These are phyloP conservation scores for Pisolithus microcarpus DNA, from an alignment of 768 basidiomycete genomes.

Conservation along the genomic window DNA sequence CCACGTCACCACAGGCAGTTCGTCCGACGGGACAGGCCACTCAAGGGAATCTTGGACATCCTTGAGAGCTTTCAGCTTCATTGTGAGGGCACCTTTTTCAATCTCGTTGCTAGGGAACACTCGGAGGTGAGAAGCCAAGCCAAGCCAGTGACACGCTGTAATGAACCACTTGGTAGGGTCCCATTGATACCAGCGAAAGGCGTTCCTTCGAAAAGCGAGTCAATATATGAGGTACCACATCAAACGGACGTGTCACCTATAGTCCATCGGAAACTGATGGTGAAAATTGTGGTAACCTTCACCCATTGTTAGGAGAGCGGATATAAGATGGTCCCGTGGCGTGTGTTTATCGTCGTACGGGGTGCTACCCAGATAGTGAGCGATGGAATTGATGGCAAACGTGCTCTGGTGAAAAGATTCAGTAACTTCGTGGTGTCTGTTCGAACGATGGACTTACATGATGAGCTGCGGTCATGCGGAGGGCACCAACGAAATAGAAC, in stretches of 20 bases:
- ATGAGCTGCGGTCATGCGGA: conserved; percentile 69
- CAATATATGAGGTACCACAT: neutral
- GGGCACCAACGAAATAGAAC: conserved; percentile 65
- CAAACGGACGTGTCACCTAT: conserved; percentile 17
- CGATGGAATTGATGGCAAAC: conserved; percentile 85
- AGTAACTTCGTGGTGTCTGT: conserved; percentile 1
- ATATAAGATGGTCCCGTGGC: conserved; percentile 72
- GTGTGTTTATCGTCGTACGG: conserved; percentile 77
- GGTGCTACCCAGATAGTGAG: conserved; percentile 75
- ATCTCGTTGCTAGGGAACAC: conserved; percentile 88
- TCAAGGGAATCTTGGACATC: conserved; percentile 50
- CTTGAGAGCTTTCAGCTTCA: conserved; percentile 74
- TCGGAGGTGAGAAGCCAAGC: conserved; percentile 75
- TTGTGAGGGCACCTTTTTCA: conserved; percentile 70
- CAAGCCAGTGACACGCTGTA: conserved; percentile 47
- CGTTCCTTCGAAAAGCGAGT: conserved; percentile 42
- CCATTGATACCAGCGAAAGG: conserved; percentile 65
- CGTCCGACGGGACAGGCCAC: conserved; percentile 53
- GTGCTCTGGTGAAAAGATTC: conserved; percentile 46
- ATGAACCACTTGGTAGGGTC: conserved; percentile 82
- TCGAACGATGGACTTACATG: conserved; percentile 47
- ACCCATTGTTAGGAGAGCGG: conserved; percentile 73
- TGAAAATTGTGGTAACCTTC: conserved; percentile 72
- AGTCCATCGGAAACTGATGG: conserved; percentile 82
- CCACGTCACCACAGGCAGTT: conserved; percentile 76